Conservation (phyloP, 2,329 filamentous ascomycete species). For the Ilyonectria sp. region DNA sequence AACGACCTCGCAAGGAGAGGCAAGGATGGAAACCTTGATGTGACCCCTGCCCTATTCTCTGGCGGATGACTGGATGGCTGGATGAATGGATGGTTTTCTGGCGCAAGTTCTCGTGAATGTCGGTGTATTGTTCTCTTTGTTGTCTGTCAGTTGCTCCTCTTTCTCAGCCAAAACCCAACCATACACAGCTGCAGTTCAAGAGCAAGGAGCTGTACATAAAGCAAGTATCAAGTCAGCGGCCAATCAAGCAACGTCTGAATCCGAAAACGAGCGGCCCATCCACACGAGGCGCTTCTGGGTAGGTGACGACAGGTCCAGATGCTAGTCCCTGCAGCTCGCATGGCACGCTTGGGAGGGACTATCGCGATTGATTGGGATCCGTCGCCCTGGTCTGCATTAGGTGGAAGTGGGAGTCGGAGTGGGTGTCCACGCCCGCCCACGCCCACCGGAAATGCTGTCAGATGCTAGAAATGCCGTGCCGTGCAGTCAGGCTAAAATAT, state of each 20-base stretch:
- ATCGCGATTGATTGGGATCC: constrained; percentile 19
- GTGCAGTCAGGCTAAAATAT: constrained; percentile 13
- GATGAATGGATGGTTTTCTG: not conserved
- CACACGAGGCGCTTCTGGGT: constrained; percentile 21
- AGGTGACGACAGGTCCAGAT: constrained; percentile 21
- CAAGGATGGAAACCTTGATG: constrained; percentile 1
- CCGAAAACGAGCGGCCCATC: constrained; percentile 31
- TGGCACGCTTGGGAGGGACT: constrained; percentile 17
- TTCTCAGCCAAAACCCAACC: not conserved
- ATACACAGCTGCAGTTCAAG: not conserved
- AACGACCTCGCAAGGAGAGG: constrained; percentile 4
- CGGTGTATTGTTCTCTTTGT: not conserved
- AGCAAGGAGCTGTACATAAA: constrained; percentile 1
- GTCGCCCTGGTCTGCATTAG: constrained; percentile 2
- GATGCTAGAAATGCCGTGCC: constrained; percentile 18
- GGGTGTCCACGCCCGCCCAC: constrained; percentile 16
- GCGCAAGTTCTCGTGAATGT: not conserved
- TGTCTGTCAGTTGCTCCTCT: not conserved
- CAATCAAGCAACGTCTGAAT: constrained; percentile 19
- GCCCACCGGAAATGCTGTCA: constrained; percentile 23
- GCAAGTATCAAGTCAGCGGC: constrained; percentile 12
- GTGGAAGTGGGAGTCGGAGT: constrained; percentile 1
- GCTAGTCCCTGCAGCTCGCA: constrained; percentile 31
- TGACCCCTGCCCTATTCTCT: not conserved
- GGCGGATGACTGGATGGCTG: not conserved